phyloP scores from a whole-genome alignment of 176 grass and related monocot genomes.

The Paspalum vaginatum region DNA sequence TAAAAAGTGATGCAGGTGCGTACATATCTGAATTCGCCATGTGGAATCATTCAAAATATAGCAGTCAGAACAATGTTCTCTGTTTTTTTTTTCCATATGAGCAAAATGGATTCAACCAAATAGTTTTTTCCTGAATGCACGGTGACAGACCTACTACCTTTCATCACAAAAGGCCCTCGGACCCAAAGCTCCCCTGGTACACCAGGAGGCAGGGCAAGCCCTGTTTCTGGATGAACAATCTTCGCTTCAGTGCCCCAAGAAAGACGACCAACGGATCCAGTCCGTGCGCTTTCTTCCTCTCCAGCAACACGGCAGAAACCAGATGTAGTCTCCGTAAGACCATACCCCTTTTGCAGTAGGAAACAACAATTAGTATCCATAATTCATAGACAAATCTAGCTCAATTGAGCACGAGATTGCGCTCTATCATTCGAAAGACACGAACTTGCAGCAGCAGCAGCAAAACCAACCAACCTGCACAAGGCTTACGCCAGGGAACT shows the following conservation, averaged over 20 bases:
- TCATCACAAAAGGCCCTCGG: conserved; percentile 49
- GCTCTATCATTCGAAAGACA: background rate
- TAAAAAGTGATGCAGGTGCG: too few species aligned
- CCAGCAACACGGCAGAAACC: conserved; percentile 36
- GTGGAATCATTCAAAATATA: background rate
- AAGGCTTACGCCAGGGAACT: conserved; percentile 28
- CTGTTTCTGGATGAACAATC: conserved; percentile 46
- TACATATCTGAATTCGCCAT: background rate
- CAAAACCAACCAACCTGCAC: conserved; percentile 35
- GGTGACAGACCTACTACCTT: conserved; percentile 10
- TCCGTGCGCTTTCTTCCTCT: conserved; percentile 20
- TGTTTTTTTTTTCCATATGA: background rate
- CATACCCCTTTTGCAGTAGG: conserved; percentile 54
- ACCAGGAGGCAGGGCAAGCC: conserved; percentile 34
- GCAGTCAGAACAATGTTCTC: background rate
- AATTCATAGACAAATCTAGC: background rate
- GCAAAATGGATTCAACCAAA: background rate
- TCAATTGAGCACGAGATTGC: background rate
- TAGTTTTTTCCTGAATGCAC: background rate
- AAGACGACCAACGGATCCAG: conserved; percentile 48
- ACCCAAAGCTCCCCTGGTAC: conserved; percentile 48
- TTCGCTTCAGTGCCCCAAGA: conserved; percentile 42
- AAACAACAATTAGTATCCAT: conserved; percentile 5
- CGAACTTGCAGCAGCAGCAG: background rate
- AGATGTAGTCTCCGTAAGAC: conserved; percentile 50